Percentiles rank a stretch among this genome's conserved stretches.
Conservation (phyloP, 441 rosid species). For the Pelargonium australe region DNA sequence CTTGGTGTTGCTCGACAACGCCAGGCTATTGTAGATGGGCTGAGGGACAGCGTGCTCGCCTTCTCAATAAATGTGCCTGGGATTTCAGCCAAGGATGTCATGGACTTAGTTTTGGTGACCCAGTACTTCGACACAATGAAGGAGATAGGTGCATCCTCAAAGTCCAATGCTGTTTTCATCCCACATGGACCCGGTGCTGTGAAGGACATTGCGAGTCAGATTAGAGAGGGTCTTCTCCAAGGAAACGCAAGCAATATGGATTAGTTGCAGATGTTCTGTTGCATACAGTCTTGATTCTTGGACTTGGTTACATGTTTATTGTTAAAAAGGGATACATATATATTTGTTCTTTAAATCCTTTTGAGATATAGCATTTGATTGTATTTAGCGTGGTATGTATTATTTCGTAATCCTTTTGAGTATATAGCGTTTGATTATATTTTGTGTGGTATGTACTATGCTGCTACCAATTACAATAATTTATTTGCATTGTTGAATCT, state of each 20-base stretch:
- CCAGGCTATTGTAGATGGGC: conserved; percentile 60
- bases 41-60: conserved; percentile 42
- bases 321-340: too few relatives aligned
- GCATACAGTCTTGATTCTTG: too few relatives aligned
- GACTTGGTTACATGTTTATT: too few relatives aligned
- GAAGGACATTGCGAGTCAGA: conserved; percentile 27
- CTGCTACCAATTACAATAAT: too few relatives aligned
- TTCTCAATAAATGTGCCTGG: conserved; percentile 39
- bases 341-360: too few relatives aligned
- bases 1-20: conserved; percentile 60
- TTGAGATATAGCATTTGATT: too few relatives aligned
- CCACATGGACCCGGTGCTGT: too few relatives aligned
- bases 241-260: conserved; percentile 6
- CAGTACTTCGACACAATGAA: conserved; percentile 41
- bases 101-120: conserved; percentile 39
- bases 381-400: too few relatives aligned
- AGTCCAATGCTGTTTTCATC: conserved; percentile 35
- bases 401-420: too few relatives aligned
- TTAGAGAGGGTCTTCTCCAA: conserved; percentile 34
- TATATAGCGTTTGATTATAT: too few relatives aligned
- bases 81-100: conserved; percentile 34
- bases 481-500: too few relatives aligned
- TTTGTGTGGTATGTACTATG: too few relatives aligned
- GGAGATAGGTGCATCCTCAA: conserved; percentile 42
- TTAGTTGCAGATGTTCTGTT: not conserved